Evolutionary conservation across 2,329 filamentous ascomycete species (phyloP), one percentile per base, ranked within the genome.

Genomic region (Fusarium illudens): DNA sequence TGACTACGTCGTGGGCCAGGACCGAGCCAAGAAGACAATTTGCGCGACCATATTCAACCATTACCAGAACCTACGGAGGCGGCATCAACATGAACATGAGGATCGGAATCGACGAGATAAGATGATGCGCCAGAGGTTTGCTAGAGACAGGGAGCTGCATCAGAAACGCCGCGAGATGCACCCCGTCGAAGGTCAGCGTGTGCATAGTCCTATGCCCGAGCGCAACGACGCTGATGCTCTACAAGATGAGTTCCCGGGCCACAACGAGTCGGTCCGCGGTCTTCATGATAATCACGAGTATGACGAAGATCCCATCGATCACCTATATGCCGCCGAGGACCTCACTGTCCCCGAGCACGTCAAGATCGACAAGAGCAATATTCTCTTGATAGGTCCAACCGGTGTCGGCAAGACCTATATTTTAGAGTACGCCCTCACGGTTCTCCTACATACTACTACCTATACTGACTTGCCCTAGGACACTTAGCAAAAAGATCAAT

Each of bases 371-470:
- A 99, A 99, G 82, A 97, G 94, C 73, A 99, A 99, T 76, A 86
- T 99, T 37, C 83, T 99, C 39, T 83, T 98, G 54, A 86, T 98
- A 25, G 96, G 96, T 0, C 96, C 96, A 1, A 97, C 94, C 0
- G 96, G 96, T 3, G 94, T 97, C 6, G 96, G 96, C 13, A 99
- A 99, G 82, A 99, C 96, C 0, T 89, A 98, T 65, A 98, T 99
- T 81, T 87, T 94, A 48, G 87, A 90, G 87, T 89, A 78, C 67
- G 84, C 72, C 10, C 12, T 30, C 15, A 25, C 34, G 0, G 11
- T 17, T 17, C 12, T 27, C n/a, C 25, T 44, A 30, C 4, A 4
- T 8, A n/a, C n/a, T 33, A 8, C 6, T 15, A 9, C 19, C 8
- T 27, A 20, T 32, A 20, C 71, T 77, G 33, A 79, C 36, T 52